phyloP scores from a whole-genome alignment of 2,329 filamentous ascomycete genomes.

The Allantophomopsis cytisporea region DNA sequence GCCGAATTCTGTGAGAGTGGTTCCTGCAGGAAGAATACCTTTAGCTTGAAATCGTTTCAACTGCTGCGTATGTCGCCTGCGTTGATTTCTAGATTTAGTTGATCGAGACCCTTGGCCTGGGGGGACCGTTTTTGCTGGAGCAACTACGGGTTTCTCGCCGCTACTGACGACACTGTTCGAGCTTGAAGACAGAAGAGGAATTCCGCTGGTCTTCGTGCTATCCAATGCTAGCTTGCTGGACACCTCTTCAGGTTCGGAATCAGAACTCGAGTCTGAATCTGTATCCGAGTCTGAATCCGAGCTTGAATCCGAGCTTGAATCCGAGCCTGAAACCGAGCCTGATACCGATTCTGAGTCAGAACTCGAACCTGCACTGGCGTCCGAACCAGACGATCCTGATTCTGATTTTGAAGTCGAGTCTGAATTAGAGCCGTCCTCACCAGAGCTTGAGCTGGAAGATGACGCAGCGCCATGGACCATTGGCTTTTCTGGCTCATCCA shows the following conservation, averaged over 20 bases:
- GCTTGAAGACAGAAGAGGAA: background rate
- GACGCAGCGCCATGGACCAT: background rate
- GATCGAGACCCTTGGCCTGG: constrained; percentile 32
- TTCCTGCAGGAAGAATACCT: constrained; percentile 34
- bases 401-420: constrained; percentile 16
- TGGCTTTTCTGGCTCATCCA: constrained; percentile 2
- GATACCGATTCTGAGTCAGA: constrained; percentile 14
- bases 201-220: background rate
- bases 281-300: constrained; percentile 16
- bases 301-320: constrained; percentile 2
- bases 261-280: constrained; percentile 22
- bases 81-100: constrained; percentile 41
- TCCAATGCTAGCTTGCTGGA: constrained; percentile 17
- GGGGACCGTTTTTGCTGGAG: constrained; percentile 14
- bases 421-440: constrained; percentile 10
- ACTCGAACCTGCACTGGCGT: constrained; percentile 7
- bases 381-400: background rate
- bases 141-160: background rate
- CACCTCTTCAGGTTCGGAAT: constrained; percentile 23
- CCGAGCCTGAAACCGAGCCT: constrained; percentile 10
- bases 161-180: constrained; percentile 1
- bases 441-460: constrained; percentile 5
- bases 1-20: constrained; percentile 33
- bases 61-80: constrained; percentile 32
- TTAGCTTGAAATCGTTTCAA: constrained; percentile 36